Conservation (phyloP, 441 rosid species). For the Aleurites moluccanus region DNA sequence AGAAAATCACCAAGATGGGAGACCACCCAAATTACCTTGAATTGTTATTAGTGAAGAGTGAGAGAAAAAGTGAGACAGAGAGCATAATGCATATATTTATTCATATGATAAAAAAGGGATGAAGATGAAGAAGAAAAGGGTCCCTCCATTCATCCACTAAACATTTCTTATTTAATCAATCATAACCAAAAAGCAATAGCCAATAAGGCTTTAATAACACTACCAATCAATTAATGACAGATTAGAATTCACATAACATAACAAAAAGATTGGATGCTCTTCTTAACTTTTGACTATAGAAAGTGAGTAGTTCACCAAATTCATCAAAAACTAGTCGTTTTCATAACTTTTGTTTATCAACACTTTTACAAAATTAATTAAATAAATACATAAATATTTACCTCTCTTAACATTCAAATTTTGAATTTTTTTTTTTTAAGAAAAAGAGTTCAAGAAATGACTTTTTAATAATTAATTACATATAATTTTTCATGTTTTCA, state of each 20-base stretch:
- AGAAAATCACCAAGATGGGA: background rate
- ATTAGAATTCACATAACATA: background rate
- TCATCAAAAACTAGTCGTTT: background rate
- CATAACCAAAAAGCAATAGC: slow-evolving; percentile 4
- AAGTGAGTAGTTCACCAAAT: slow-evolving; percentile 14
- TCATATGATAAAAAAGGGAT: slow-evolving; percentile 7
- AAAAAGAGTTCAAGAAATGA: background rate
- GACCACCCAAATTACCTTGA: slow-evolving; percentile 2
- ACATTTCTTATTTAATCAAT: slow-evolving; percentile 9
- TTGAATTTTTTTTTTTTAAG: background rate
- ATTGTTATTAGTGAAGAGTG: slow-evolving; percentile 15
- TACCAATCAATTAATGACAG: background rate
- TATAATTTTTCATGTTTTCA: too few species aligned
- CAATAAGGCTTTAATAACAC: slow-evolving; percentile 9
- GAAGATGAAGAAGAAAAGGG: background rate
- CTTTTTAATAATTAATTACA: too few species aligned
- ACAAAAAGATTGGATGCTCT: background rate
- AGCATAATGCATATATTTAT: slow-evolving; percentile 37
- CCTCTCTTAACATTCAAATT: background rate
- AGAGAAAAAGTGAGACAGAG: slow-evolving; percentile 25
- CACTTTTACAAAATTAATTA: background rate
- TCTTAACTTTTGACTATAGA: slow-evolving; percentile 24
- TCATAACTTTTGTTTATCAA: background rate
- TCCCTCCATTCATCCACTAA: slow-evolving; percentile 25
- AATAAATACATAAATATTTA: background rate